phyloP scores from a whole-genome alignment of 805 yeast species.

The Kluyveromyces dobzhanskii region DNA sequence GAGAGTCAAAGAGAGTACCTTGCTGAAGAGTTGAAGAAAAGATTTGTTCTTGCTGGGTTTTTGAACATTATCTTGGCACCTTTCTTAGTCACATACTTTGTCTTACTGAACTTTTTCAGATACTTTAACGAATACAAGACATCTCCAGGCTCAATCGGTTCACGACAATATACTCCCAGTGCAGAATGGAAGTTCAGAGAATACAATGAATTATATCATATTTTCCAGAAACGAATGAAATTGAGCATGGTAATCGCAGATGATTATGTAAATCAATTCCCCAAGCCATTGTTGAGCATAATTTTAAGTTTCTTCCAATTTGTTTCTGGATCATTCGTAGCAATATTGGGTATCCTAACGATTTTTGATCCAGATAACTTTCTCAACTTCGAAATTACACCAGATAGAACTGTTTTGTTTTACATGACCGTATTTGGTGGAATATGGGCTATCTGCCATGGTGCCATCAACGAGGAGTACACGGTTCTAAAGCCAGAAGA shows the following conservation, averaged over 20 bases:
- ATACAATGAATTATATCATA: slow-evolving; percentile 85
- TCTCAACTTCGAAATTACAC: slow-evolving; percentile 79
- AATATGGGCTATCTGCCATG: slow-evolving; percentile 73
- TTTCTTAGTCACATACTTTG: slow-evolving; percentile 73
- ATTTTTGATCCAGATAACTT: slow-evolving; percentile 85
- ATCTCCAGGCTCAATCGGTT: slow-evolving; percentile 74
- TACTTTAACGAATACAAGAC: slow-evolving; percentile 89
- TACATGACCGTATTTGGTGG: slow-evolving; percentile 87
- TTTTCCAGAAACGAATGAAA: slow-evolving; percentile 71
- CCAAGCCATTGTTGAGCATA: slow-evolving; percentile 60
- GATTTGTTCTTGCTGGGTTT: slow-evolving; percentile 83
- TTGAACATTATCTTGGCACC: slow-evolving; percentile 81
- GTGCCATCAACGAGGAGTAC: slow-evolving; percentile 55
- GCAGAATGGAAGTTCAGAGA: slow-evolving; percentile 96
- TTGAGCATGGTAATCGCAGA: slow-evolving; percentile 74
- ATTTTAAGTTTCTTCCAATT: slow-evolving; percentile 57
- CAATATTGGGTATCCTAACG: slow-evolving; percentile 72
- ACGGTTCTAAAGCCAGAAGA: slow-evolving; percentile 90
- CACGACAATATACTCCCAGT: slow-evolving; percentile 85
- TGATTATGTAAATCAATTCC: slow-evolving; percentile 83
- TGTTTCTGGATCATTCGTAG: slow-evolving; percentile 80
- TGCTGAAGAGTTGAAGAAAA: slow-evolving; percentile 59
- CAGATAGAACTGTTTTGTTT: slow-evolving; percentile 73
- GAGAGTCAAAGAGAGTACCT: slow-evolving; percentile 60
- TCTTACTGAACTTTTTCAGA: slow-evolving; percentile 74